Evolutionary conservation across 495 filamentous ascomycete species (phyloP), one percentile per base, ranked within the genome.

Genomic region (Aspergillus diversus): DNA sequence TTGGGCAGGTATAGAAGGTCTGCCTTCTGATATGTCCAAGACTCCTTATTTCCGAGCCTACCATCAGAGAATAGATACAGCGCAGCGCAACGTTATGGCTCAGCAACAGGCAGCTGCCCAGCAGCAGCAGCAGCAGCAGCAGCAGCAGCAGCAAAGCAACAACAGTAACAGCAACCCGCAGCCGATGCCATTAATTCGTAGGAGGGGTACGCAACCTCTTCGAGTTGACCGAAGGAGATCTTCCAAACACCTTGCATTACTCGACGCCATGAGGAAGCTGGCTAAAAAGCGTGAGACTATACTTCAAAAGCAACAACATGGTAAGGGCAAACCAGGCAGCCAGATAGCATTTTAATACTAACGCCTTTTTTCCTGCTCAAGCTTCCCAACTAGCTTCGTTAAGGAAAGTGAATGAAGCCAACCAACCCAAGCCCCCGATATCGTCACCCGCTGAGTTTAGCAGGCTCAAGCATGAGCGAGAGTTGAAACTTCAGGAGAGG

Each of bases 261-360:
- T 98, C 73, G 95, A 98, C 76, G 90, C 89, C 5, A 97, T 98
- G 91, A 87, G 93, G 47, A 99, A 98, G 73, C 72, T 96, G 63
- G 94, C 94, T 7, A 96, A 97, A 78, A 97, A 96, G 79, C 83
- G 92, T 46, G 95, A 99, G 78, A 89, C 88, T 5, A 83, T 84
- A 46, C 74, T 86, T 31, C 92, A 94, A 70, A 98, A 98, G 77
- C 90, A 94, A 65, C 89, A 92, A 70, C 90, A 96, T 70, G 84
- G 85, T 87, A 78, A 75, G 77, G 51, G 33, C 7, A 6, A 46
- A 21, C 12, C 0, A 31, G 56, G 3, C 13, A 57, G 31, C 17
- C 31, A 12, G n/a, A 17, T 15, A 34, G n/a, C 32, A 9, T 64
- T 8, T 35, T 68, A 12, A 63, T 60, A 49, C 49, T 64, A 66